Evolutionary conservation across 305 asterid genomes (phyloP).

Genomic region (Withania somnifera): DNA sequence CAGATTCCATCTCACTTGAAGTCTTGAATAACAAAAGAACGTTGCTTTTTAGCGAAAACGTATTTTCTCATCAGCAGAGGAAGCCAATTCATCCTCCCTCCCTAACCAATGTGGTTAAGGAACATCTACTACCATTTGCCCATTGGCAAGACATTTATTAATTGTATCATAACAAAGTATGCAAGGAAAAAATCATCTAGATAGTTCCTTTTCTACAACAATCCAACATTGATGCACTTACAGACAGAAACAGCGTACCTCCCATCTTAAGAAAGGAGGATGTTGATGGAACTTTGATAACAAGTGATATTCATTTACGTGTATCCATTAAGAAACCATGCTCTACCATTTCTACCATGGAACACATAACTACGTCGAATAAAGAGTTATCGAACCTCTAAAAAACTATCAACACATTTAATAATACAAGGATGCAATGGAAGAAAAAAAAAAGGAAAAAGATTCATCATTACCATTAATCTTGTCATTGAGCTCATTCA

Average conservation of each 20-base stretch:
- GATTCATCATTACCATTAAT: conserved; percentile 47
- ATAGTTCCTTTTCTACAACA: neutral
- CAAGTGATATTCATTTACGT: neutral
- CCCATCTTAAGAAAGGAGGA: neutral
- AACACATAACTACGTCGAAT: neutral
- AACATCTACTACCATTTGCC: neutral
- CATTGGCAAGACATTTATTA: neutral
- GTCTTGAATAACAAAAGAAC: neutral
- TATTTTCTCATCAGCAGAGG: neutral
- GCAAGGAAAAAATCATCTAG: neutral
- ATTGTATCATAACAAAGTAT: neutral
- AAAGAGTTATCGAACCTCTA: neutral
- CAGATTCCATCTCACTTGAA: neutral
- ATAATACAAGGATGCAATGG: conserved; percentile 2
- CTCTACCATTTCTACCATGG: neutral
- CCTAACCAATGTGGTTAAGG: neutral
- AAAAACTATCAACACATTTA: neutral
- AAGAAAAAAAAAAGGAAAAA: neutral
- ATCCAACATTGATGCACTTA: neutral
- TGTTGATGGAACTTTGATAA: neutral
- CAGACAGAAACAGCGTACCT: neutral
- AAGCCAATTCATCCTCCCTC: neutral
- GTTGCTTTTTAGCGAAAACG: neutral
- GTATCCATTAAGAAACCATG: neutral
- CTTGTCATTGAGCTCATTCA: conserved; percentile 48